Evolutionary conservation across 768 basidiomycete genomes (phyloP).

Genomic region (Boletus rubropictus): DNA sequence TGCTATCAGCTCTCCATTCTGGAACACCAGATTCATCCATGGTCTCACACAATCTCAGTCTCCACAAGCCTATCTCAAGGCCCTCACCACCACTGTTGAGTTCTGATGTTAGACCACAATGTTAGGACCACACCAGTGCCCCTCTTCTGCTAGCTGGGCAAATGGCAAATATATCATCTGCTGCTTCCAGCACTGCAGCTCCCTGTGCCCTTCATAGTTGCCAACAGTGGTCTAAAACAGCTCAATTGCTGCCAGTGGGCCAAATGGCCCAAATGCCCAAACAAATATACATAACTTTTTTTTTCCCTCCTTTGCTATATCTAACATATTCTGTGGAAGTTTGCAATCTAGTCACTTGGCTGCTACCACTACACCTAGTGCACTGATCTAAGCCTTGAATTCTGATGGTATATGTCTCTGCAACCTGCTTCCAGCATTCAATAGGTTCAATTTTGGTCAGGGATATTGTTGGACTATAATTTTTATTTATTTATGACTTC

Average conservation of each 20-base stretch:
- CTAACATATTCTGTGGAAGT: not conserved
- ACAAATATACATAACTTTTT: not conserved
- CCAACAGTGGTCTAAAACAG: not conserved
- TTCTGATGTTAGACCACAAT: not conserved
- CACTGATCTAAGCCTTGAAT: not conserved
- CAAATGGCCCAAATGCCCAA: not conserved
- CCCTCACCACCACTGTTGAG: not conserved
- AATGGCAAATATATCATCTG: not conserved
- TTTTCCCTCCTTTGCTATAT: not conserved
- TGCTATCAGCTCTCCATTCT: not conserved
- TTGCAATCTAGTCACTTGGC: not conserved
- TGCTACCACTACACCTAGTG: not conserved
- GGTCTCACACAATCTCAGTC: not conserved
- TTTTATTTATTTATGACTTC: not conserved
- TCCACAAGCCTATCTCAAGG: not conserved
- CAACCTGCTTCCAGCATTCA: not conserved
- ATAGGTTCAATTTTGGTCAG: not conserved
- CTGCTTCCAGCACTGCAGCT: not conserved
- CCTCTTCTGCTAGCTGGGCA: not conserved
- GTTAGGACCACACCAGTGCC: not conserved
- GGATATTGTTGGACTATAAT: not conserved
- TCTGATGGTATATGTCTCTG: not conserved
- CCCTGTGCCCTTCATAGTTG: not conserved
- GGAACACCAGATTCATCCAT: not conserved
- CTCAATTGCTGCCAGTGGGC: not conserved